Percentiles rank a stretch among this genome's conserved stretches.
phyloP scores from a whole-genome alignment of 257 asterid species.

The Scutellaria barbata region DNA sequence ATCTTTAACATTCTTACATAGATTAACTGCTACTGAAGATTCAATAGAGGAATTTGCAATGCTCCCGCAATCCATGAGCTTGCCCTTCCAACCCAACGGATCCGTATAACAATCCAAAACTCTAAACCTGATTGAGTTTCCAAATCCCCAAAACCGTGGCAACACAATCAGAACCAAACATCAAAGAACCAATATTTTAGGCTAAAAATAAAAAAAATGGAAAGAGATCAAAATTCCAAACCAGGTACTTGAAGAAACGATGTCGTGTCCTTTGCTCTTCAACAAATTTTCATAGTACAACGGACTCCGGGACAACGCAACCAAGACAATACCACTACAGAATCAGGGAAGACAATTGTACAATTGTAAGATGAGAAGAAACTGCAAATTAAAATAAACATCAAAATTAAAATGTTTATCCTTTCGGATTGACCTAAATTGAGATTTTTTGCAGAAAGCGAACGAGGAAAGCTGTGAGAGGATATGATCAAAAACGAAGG shows the following conservation, averaged over 20 bases:
- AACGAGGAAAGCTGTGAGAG: constrained; percentile 67
- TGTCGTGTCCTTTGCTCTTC: constrained; percentile 55
- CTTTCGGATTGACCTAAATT: constrained; percentile 57
- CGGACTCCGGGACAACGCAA: constrained; percentile 73
- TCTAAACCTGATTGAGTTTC: constrained; percentile 58
- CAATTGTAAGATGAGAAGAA: neutral
- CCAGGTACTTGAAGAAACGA: constrained; percentile 56
- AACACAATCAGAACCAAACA: constrained; percentile 31
- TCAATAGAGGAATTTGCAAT: constrained; percentile 42
- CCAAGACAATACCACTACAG: constrained; percentile 80
- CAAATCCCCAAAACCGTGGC: constrained; percentile 8
- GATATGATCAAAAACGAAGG: constrained; percentile 71
- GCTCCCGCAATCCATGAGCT: constrained; percentile 62
- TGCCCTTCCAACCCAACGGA: constrained; percentile 85
- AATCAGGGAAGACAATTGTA: constrained; percentile 6
- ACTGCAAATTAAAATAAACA: neutral
- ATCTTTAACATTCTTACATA: constrained; percentile 66
- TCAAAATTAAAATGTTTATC: neutral
- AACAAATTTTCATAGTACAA: constrained; percentile 66
- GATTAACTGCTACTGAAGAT: constrained; percentile 41
- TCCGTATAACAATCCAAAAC: constrained; percentile 89
- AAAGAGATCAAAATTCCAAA: constrained; percentile 39
- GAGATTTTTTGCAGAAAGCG: too few relatives aligned
- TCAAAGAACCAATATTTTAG: constrained; percentile 14
- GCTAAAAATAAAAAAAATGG: neutral